These are phyloP conservation scores for Schwanniomyces pseudopolymorphus DNA, from an alignment of 805 yeast genomes.

Conservation along the genomic window DNA sequence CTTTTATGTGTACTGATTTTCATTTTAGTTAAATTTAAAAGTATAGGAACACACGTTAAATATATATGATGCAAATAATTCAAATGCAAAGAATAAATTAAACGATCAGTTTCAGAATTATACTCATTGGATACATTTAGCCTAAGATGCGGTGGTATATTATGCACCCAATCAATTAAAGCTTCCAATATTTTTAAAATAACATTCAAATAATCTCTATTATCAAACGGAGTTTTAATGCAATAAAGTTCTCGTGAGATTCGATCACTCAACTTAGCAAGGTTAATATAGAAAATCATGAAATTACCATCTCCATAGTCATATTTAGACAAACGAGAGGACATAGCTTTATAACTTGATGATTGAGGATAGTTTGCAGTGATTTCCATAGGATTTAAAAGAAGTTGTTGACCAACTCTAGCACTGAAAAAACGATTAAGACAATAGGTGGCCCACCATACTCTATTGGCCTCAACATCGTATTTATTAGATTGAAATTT, in stretches of 20 bases:
- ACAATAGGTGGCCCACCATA: conserved; percentile 28
- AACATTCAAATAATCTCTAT: conserved; percentile 14
- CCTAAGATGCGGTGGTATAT: conserved; percentile 17
- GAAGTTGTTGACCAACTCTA: conserved; percentile 25
- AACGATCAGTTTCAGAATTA: conserved; percentile 13
- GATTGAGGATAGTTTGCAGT: conserved; percentile 9
- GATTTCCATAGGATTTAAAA: conserved; percentile 18
- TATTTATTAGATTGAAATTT: conserved; percentile 6
- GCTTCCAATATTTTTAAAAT: conserved; percentile 13
- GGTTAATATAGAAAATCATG: conserved; percentile 18
- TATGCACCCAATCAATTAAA: conserved; percentile 21
- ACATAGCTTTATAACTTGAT: not conserved
- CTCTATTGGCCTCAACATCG: conserved; percentile 4
- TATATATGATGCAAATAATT: conserved; percentile 29
- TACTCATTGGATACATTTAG: conserved; percentile 12
- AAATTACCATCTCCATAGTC: conserved; percentile 12
- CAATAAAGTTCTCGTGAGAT: conserved; percentile 21
- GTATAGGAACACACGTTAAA: conserved; percentile 23
- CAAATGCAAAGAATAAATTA: conserved; percentile 24
- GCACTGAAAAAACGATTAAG: conserved; percentile 22
- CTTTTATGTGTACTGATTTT: conserved; percentile 11
- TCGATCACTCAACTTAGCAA: conserved; percentile 24
- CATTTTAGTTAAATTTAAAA: conserved; percentile 20
- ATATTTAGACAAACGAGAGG: conserved; percentile 4
- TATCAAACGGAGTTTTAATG: conserved; percentile 12